These are phyloP conservation scores for Penicillium sp. DNA, from an alignment of 2,329 filamentous ascomycete species.

Conservation along the genomic window DNA sequence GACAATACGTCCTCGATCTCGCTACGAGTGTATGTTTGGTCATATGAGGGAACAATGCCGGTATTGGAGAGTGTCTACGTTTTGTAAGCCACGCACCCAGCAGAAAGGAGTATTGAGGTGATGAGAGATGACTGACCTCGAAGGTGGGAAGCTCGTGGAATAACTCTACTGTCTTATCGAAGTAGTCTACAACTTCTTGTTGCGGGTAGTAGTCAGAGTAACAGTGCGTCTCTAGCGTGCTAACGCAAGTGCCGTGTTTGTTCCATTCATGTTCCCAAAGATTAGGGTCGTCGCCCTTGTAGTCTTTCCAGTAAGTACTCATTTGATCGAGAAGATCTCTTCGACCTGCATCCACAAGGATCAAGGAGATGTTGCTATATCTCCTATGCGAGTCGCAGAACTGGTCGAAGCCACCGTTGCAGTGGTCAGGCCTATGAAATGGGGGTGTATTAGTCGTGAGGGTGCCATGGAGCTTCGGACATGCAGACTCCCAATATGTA, in stretches of 20 bases:
- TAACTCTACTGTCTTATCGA: constrained; percentile 67
- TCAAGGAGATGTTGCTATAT: constrained; percentile 69
- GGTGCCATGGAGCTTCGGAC: not conserved
- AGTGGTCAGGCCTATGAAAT: constrained; percentile 63
- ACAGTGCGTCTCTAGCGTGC: constrained; percentile 69
- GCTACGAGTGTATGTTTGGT: constrained; percentile 62
- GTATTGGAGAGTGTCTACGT: constrained; percentile 61
- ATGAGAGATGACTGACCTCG: constrained; percentile 43
- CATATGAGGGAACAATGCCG: constrained; percentile 59
- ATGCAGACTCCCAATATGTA: not conserved
- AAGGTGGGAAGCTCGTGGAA: constrained; percentile 72
- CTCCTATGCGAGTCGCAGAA: constrained; percentile 66
- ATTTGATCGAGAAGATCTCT: constrained; percentile 68
- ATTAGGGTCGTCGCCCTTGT: constrained; percentile 64
- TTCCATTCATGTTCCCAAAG: constrained; percentile 78
- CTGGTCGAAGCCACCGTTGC: constrained; percentile 71
- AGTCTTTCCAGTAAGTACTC: constrained; percentile 74
- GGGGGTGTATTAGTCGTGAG: not conserved
- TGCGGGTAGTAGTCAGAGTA: constrained; percentile 65
- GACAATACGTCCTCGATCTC: constrained; percentile 65
- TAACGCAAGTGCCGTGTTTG: constrained; percentile 78
- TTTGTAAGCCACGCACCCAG: not conserved
- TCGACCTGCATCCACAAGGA: constrained; percentile 61
- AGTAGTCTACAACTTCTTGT: constrained; percentile 72
- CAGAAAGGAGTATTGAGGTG: not conserved